Percentiles rank a stretch among this genome's conserved stretches.
These are phyloP conservation scores for Boletales sp. DNA, from an alignment of 768 basidiomycete genomes.

Conservation along the genomic window DNA sequence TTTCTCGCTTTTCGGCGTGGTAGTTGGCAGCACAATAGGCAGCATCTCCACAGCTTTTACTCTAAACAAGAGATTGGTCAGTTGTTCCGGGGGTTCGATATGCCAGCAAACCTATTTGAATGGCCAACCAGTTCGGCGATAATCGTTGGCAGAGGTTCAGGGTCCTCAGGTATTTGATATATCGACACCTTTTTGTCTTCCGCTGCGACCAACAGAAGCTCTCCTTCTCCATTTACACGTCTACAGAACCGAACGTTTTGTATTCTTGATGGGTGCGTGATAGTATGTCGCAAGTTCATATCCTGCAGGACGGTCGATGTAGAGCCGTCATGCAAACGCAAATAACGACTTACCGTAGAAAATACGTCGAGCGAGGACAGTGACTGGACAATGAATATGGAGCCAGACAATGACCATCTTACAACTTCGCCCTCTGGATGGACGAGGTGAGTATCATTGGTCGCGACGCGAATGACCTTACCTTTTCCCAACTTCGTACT, in stretches of 20 bases:
- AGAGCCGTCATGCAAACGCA: not conserved
- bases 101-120: slow-evolving; percentile 62
- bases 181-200: slow-evolving; percentile 88
- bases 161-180: slow-evolving; percentile 57
- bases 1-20: slow-evolving; percentile 9
- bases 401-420: slow-evolving; percentile 78
- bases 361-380: slow-evolving; percentile 79
- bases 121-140: slow-evolving; percentile 79
- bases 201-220: slow-evolving; percentile 77
- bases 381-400: slow-evolving; percentile 76
- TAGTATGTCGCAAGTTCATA: slow-evolving; percentile 70
- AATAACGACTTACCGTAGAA: slow-evolving; percentile 50
- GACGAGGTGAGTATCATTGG: not conserved
- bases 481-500: slow-evolving; percentile 90
- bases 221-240: slow-evolving; percentile 51
- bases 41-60: slow-evolving; percentile 80
- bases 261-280: slow-evolving; percentile 77
- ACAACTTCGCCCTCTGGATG: slow-evolving; percentile 85
- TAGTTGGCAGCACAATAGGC: slow-evolving; percentile 50
- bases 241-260: slow-evolving; percentile 80
- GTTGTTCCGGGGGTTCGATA: not conserved
- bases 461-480: slow-evolving; percentile 26
- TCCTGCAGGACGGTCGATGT: slow-evolving; percentile 48
- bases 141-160: slow-evolving; percentile 46
- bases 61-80: slow-evolving; percentile 35